A percentile compares a stretch with the other conserved stretches of the same genome.
Evolutionary conservation across 768 basidiomycete genomes (phyloP).

Genomic region (Hydnum rufescens): DNA sequence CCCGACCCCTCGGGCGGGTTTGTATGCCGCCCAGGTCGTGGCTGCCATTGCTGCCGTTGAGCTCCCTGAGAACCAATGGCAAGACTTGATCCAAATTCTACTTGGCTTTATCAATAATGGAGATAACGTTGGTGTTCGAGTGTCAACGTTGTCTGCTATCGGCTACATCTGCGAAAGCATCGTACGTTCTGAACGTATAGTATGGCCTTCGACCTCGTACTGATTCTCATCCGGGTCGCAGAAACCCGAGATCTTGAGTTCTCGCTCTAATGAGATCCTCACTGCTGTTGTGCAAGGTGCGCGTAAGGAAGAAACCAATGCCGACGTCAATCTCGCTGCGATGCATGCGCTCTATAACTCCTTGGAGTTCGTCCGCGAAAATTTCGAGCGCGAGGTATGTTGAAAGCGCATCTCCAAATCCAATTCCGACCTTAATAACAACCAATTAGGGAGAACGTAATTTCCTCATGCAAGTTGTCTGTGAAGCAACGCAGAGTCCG

Average conservation of each 20-base stretch:
- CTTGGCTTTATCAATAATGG: slow-evolving; percentile 70
- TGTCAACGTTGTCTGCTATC: slow-evolving; percentile 83
- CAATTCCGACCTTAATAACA: slow-evolving; percentile 3
- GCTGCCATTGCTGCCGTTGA: slow-evolving; percentile 89
- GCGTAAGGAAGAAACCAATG: slow-evolving; percentile 79
- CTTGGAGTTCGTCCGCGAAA: slow-evolving; percentile 90
- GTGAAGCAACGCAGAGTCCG: slow-evolving; percentile 85
- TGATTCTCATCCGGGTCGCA: slow-evolving; percentile 20
- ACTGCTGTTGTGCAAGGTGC: slow-evolving; percentile 98
- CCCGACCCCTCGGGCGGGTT: slow-evolving; percentile 46
- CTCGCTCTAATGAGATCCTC: slow-evolving; percentile 89
- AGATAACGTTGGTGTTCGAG: slow-evolving; percentile 49
- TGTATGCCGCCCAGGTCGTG: slow-evolving; percentile 82
- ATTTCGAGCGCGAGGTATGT: slow-evolving; percentile 89
- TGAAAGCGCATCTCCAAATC: slow-evolving; percentile 1
- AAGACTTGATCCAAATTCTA: slow-evolving; percentile 70
- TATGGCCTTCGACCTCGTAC: slow-evolving; percentile 5
- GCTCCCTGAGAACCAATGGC: slow-evolving; percentile 75
- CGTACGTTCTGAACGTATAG: slow-evolving; percentile 39
- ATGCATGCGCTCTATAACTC: slow-evolving; percentile 88
- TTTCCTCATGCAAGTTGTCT: slow-evolving; percentile 99
- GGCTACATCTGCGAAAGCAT: slow-evolving; percentile 95
- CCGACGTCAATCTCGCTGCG: slow-evolving; percentile 83
- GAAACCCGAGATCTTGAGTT: slow-evolving; percentile 82
- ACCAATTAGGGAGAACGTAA: slow-evolving; percentile 76